Evolutionary conservation across 768 basidiomycete genomes (phyloP).

Genomic region (Nidularia pulvinata): DNA sequence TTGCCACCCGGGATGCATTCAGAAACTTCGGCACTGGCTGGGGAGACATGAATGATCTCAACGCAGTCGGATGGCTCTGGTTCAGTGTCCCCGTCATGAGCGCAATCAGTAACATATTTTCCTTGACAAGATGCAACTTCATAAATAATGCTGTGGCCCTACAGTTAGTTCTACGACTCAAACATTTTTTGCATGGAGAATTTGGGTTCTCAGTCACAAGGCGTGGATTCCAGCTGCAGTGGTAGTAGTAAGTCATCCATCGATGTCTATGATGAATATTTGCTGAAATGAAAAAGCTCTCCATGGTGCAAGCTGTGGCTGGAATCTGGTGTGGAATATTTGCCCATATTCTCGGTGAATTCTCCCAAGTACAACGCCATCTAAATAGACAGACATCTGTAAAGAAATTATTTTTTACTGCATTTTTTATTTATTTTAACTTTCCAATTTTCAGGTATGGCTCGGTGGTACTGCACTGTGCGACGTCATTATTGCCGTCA

Average conservation of each 20-base stretch:
- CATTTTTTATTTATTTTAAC: neutral
- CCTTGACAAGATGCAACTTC: neutral
- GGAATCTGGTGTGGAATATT: constrained; percentile 8
- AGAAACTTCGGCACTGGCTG: constrained; percentile 20
- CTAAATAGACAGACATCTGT: neutral
- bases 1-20: constrained; percentile 18
- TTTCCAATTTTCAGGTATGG: constrained; percentile 7
- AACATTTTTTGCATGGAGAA: neutral
- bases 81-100: constrained; percentile 19
- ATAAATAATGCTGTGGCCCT: neutral
- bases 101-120: constrained; percentile 12
- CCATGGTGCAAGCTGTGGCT: constrained; percentile 5
- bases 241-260: neutral
- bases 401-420: too few relatives aligned
- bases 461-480: constrained; percentile 14
- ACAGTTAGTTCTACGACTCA: neutral
- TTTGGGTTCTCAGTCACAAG: neutral
- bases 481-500: constrained; percentile 15
- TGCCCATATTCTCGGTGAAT: constrained; percentile 2
- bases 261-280: neutral
- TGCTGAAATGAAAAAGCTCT: constrained; percentile 1
- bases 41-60: constrained; percentile 17
- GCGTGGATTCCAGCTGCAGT: neutral
- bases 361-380: constrained; percentile 3
- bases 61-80: constrained; percentile 16